phyloP scores from a whole-genome alignment of 2,329 filamentous ascomycete species.

The Grosmannia huntii region DNA sequence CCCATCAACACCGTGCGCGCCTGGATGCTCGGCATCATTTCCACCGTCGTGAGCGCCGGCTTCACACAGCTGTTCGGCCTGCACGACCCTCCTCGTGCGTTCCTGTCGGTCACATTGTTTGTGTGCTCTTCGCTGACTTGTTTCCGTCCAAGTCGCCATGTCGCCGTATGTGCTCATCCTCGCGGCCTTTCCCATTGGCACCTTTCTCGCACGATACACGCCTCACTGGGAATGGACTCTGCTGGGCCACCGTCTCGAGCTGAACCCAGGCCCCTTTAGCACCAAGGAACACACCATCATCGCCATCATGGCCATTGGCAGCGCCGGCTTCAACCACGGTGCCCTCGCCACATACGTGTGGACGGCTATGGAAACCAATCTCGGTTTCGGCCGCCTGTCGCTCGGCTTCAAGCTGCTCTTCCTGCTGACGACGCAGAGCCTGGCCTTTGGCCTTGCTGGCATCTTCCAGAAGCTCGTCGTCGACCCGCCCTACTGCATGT shows the following conservation, averaged over 20 bases:
- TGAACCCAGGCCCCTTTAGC: slow-evolving; percentile 44
- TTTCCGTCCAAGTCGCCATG: background rate
- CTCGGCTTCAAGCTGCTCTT: background rate
- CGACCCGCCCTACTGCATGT: slow-evolving; percentile 36
- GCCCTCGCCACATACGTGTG: slow-evolving; percentile 33
- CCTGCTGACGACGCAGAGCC: slow-evolving; percentile 25
- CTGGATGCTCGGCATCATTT: background rate
- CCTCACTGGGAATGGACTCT: slow-evolving; percentile 34
- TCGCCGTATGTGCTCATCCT: slow-evolving; percentile 16
- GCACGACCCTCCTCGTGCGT: background rate
- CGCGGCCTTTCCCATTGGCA: slow-evolving; percentile 47
- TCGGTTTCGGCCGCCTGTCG: slow-evolving; percentile 28
- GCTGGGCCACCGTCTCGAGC: slow-evolving; percentile 32
- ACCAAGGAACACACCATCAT: slow-evolving; percentile 48
- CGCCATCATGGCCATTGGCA: slow-evolving; percentile 46
- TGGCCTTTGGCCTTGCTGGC: slow-evolving; percentile 40
- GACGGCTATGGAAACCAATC: slow-evolving; percentile 36
- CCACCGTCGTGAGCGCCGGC: background rate
- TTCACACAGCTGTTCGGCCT: background rate
- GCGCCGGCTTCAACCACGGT: slow-evolving; percentile 26
- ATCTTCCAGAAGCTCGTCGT: slow-evolving; percentile 35
- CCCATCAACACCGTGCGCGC: background rate
- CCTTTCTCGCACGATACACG: slow-evolving; percentile 42
- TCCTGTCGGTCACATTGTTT: background rate
- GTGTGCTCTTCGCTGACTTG: background rate